A percentile compares a stretch with the other conserved stretches of the same genome.
These are phyloP conservation scores for Vigna radiata DNA, from an alignment of 306 rosid genomes.

Conservation along the genomic window DNA sequence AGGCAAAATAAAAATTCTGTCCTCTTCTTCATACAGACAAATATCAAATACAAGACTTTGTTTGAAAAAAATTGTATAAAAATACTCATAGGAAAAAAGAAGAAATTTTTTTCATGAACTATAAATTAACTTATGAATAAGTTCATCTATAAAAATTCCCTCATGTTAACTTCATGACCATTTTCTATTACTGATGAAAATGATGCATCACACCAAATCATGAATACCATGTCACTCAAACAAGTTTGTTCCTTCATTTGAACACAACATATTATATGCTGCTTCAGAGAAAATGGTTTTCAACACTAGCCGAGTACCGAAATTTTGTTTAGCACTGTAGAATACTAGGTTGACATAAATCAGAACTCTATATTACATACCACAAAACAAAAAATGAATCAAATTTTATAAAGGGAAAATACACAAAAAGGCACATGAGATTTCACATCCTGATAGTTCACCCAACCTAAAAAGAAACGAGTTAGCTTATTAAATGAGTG, in stretches of 20 bases:
- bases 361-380: neutral
- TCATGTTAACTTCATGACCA: neutral
- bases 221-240: neutral
- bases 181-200: neutral
- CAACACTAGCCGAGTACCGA: neutral
- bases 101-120: too few relatives aligned
- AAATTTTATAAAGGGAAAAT: neutral
- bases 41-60: neutral
- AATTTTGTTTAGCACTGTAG: neutral
- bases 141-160: neutral
- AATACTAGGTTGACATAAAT: neutral
- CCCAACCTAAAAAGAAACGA: neutral
- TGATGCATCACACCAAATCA: neutral
- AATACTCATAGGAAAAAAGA: neutral
- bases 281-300: neutral
- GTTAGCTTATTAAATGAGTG: neutral
- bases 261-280: neutral
- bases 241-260: neutral
- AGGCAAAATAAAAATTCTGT: neutral
- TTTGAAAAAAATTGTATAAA: neutral
- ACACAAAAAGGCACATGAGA: neutral
- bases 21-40: constrained; percentile 12
- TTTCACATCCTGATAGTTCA: neutral
- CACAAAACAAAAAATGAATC: neutral
- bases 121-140: neutral